Evolutionary conservation across 345 rosid species (phyloP).

Genomic region (Eucalyptus tenuipes): DNA sequence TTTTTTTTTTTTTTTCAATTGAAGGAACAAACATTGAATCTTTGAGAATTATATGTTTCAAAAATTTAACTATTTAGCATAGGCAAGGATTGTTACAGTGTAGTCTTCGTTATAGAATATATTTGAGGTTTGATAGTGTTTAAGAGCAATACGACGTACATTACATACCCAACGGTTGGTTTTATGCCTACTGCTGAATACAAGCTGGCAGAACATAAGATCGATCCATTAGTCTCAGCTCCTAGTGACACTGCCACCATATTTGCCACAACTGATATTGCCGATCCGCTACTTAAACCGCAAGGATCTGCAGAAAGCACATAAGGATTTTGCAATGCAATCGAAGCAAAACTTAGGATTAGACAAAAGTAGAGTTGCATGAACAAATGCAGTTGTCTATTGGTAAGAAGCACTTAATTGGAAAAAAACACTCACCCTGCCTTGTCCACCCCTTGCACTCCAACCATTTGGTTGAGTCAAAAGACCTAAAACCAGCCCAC

Average conservation of each 20-base stretch:
- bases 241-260: conserved; percentile 42
- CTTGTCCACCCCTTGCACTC: conserved; percentile 38
- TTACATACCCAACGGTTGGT: conserved; percentile 53
- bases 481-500: conserved; percentile 28
- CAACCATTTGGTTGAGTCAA: conserved; percentile 14
- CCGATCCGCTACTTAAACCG: neutral
- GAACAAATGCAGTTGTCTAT: neutral
- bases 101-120: neutral
- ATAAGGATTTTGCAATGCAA: conserved; percentile 1
- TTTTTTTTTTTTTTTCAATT: neutral
- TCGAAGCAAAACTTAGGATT: neutral
- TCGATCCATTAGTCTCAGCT: conserved; percentile 67
- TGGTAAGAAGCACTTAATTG: neutral
- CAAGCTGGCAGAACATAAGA: conserved; percentile 35
- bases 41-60: neutral
- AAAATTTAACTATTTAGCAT: neutral
- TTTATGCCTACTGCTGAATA: conserved; percentile 67
- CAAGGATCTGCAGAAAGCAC: conserved; percentile 6
- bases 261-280: neutral
- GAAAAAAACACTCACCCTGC: conserved; percentile 8
- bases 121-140: neutral
- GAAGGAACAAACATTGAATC: neutral
- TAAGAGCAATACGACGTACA: neutral
- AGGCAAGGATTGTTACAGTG: neutral
- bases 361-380: neutral